Percentiles rank a stretch among this genome's conserved stretches.
These are phyloP conservation scores for Prunella vulgaris DNA, from an alignment of 257 asterid species.

Conservation along the genomic window DNA sequence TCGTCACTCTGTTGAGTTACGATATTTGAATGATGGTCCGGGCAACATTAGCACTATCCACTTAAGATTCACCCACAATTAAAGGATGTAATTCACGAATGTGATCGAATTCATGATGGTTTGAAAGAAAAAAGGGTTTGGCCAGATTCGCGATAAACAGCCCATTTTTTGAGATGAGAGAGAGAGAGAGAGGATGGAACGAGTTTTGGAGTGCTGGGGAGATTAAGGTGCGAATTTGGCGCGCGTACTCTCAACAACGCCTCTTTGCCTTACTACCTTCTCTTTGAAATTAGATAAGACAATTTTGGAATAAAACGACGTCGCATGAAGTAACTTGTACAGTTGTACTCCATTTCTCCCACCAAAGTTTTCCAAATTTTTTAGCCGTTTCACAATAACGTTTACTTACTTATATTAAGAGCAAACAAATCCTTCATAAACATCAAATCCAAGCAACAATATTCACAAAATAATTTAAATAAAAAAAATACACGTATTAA, in stretches of 20 bases:
- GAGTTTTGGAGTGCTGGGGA: neutral
- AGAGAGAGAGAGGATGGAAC: neutral
- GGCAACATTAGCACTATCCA: constrained; percentile 1
- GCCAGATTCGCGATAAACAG: constrained; percentile 15
- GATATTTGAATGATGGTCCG: neutral
- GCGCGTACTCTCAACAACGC: constrained; percentile 21
- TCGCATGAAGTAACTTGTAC: no score
- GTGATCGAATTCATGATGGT: constrained; percentile 5
- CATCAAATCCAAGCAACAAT: no score
- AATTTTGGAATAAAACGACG: no score
- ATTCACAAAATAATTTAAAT: no score
- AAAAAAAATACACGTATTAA: no score
- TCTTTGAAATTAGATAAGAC: no score
- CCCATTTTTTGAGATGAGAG: neutral
- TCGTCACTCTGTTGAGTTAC: neutral
- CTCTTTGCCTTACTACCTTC: no score
- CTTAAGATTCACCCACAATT: constrained; percentile 7
- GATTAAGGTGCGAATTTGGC: constrained; percentile 34
- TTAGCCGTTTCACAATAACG: no score
- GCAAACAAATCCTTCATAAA: no score
- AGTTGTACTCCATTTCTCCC: no score
- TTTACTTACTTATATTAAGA: no score
- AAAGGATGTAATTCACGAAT: neutral
- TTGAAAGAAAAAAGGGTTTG: neutral
- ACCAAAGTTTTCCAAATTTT: no score